A percentile compares a stretch with the other conserved stretches of the same genome.
Evolutionary conservation across 2,329 filamentous ascomycete species (phyloP).

Genomic region (Colletotrichum sansevieriae): DNA sequence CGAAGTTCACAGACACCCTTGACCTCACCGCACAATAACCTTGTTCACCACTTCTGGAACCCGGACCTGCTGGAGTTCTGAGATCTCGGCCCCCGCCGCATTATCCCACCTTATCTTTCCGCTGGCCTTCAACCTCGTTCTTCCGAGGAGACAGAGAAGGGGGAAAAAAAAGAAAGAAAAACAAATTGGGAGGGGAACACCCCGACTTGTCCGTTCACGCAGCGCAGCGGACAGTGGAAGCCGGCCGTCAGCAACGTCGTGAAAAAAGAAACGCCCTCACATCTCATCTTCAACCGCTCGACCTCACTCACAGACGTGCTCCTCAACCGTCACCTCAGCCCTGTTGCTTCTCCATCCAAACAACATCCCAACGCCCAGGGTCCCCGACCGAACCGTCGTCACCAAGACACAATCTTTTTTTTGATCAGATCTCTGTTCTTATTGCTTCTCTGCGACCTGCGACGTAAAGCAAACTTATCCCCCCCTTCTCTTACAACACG

Average conservation of each 20-base stretch:
- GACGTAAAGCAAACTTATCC: slow-evolving; percentile 34
- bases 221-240: background rate
- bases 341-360: slow-evolving; percentile 39
- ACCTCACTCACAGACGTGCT: slow-evolving; percentile 38
- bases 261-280: slow-evolving; percentile 40
- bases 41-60: slow-evolving; percentile 22
- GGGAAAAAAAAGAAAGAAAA: too few species aligned
- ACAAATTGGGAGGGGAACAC: background rate
- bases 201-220: slow-evolving; percentile 27
- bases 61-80: slow-evolving; percentile 29
- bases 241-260: slow-evolving; percentile 34
- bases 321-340: slow-evolving; percentile 38
- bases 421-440: slow-evolving; percentile 38
- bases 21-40: slow-evolving; percentile 25
- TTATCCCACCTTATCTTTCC: slow-evolving; percentile 1
- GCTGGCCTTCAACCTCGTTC: slow-evolving; percentile 9
- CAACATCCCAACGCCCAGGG: slow-evolving; percentile 23
- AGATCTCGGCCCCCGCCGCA: slow-evolving; percentile 37
- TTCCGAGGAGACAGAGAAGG: background rate
- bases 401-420: slow-evolving; percentile 11
- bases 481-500: background rate
- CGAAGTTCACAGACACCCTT: background rate
- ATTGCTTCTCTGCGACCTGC: slow-evolving; percentile 30
- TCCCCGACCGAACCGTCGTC: slow-evolving; percentile 20
- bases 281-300: slow-evolving; percentile 42